These are phyloP conservation scores for Isoetes engelmannii DNA, from an alignment of 83 land plant genomes.

Conservation along the genomic window DNA sequence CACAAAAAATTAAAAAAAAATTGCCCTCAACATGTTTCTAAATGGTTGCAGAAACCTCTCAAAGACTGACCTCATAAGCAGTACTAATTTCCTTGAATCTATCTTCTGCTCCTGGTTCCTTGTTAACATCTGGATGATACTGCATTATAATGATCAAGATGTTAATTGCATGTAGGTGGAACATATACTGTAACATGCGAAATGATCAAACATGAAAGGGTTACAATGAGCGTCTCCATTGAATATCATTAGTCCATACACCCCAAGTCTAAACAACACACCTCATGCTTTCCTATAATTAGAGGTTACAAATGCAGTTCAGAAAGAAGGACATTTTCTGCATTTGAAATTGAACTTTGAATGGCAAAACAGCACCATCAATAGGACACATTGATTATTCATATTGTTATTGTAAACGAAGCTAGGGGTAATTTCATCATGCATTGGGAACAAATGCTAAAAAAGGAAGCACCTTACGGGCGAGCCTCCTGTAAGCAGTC, in stretches of 20 bases:
- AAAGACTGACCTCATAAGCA: constrained; percentile 9
- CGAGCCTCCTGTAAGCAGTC: constrained; percentile 24
- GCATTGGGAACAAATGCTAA: background rate
- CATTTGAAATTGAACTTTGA: no score
- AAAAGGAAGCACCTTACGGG: constrained; percentile 18
- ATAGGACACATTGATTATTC: background rate
- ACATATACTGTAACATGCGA: background rate
- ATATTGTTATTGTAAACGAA: background rate
- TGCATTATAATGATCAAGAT: background rate
- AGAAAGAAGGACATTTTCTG: no score
- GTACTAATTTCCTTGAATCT: constrained; percentile 6
- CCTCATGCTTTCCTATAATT: no score
- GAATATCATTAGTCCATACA: no score
- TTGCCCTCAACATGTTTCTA: no score
- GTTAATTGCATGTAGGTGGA: background rate
- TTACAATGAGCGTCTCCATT: no score
- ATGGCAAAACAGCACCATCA: background rate
- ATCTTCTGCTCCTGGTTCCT: constrained; percentile 12
- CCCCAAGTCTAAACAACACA: no score
- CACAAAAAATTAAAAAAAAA: no score
- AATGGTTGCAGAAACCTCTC: no score
- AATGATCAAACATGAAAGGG: no score
- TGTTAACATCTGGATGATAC: constrained; percentile 16
- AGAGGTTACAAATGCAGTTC: no score
- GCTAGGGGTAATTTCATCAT: background rate